A percentile compares a stretch with the other conserved stretches of the same genome.
phyloP scores from a whole-genome alignment of 306 rosid genomes.

The Chamaecrista fasciculata region DNA sequence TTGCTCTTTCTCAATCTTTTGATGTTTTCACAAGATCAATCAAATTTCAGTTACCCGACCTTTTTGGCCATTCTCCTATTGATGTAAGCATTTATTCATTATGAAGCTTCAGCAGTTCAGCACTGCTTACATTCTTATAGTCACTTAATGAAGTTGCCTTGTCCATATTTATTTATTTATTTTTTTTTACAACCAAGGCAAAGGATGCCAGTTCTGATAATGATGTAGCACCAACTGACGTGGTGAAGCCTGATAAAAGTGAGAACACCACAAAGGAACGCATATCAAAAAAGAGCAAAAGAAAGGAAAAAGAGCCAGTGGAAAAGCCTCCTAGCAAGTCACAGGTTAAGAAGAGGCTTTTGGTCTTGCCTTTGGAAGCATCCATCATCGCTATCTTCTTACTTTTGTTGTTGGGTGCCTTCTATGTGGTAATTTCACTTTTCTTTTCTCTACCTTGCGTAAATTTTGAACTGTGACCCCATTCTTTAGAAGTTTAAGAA shows the following conservation, averaged over 20 bases:
- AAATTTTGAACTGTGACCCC: slow-evolving; percentile 22
- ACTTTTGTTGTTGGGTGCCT: slow-evolving; percentile 84
- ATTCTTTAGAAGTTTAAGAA: slow-evolving; percentile 19
- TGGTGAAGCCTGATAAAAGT: slow-evolving; percentile 59
- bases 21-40: slow-evolving; percentile 89
- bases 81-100: slow-evolving; percentile 46
- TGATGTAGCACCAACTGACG: slow-evolving; percentile 44
- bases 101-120: slow-evolving; percentile 8
- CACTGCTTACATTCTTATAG: slow-evolving; percentile 17
- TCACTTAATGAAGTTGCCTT: slow-evolving; percentile 23
- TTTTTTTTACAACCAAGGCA: slow-evolving; percentile 50
- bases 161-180: slow-evolving; percentile 31
- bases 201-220: slow-evolving; percentile 56
- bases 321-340: slow-evolving; percentile 75
- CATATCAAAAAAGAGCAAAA: slow-evolving; percentile 64
- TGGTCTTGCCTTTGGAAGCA: slow-evolving; percentile 85
- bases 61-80: slow-evolving; percentile 35
- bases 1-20: slow-evolving; percentile 97
- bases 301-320: slow-evolving; percentile 77
- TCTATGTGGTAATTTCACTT: slow-evolving; percentile 83
- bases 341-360: slow-evolving; percentile 63
- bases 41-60: slow-evolving; percentile 83
- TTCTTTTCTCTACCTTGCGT: neutral
- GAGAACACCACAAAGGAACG: slow-evolving; percentile 78
- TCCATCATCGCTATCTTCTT: slow-evolving; percentile 81